phyloP scores from a whole-genome alignment of 257 asterid genomes.

The Solanum chilense region DNA sequence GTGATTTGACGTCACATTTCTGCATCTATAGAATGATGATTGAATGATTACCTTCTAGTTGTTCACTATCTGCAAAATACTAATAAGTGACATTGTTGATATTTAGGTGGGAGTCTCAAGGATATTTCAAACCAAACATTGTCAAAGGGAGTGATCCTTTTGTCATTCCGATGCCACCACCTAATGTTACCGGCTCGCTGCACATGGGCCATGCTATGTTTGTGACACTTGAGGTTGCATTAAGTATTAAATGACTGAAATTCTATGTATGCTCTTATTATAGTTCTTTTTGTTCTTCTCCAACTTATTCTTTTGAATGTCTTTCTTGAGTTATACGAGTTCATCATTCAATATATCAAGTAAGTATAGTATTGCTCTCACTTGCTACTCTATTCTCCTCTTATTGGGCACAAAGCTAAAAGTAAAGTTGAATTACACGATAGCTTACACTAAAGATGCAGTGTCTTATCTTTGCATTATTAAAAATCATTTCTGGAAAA shows the following conservation, averaged over 20 bases:
- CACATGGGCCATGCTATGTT: constrained; percentile 99
- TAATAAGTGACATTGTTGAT: constrained; percentile 7
- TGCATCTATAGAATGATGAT: neutral
- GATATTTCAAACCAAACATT: constrained; percentile 78
- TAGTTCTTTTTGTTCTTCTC: neutral
- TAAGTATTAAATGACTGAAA: neutral
- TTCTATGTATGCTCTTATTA: neutral
- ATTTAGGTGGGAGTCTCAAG: constrained; percentile 98
- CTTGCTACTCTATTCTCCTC: neutral
- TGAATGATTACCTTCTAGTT: neutral
- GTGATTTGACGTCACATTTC: neutral
- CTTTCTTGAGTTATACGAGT: neutral
- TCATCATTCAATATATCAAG: neutral
- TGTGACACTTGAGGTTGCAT: constrained; percentile 91
- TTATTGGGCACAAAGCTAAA: neutral
- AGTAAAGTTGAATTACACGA: neutral
- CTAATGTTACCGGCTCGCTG: constrained; percentile 95
- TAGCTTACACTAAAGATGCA: neutral
- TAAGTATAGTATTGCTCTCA: neutral
- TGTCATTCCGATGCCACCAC: constrained; percentile 94
- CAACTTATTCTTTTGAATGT: neutral
- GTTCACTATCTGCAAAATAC: neutral
- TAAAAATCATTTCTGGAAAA: neutral
- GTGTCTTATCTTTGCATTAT: neutral
- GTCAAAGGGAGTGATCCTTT: constrained; percentile 68